These are phyloP conservation scores for Cerioporus squamosus DNA, from an alignment of 1,284 basidiomycete genomes.

Conservation along the genomic window DNA sequence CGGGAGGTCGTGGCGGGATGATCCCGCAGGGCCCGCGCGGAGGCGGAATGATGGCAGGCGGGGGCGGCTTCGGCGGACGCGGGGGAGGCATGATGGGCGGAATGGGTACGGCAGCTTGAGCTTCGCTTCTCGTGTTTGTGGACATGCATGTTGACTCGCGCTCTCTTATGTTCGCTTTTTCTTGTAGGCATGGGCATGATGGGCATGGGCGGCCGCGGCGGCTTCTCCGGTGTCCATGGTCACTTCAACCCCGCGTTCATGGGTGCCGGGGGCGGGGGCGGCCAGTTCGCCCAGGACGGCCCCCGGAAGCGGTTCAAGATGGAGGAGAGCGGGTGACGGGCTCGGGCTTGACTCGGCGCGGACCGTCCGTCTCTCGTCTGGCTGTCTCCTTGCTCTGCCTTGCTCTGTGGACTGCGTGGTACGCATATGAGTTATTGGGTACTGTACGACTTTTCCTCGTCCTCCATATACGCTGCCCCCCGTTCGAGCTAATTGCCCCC, in stretches of 20 bases:
- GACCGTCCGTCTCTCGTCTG: background rate
- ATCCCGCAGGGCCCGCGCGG: constrained; percentile 66
- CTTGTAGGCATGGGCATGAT: constrained; percentile 51
- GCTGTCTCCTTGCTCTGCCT: background rate
- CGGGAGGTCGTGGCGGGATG: constrained; percentile 53
- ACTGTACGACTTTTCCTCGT: background rate
- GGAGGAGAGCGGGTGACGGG: constrained; percentile 45
- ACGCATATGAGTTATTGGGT: no score
- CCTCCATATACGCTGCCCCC: background rate
- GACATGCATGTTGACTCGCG: constrained; percentile 23
- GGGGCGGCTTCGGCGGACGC: constrained; percentile 35
- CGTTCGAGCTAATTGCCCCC: background rate
- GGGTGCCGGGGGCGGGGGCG: constrained; percentile 47
- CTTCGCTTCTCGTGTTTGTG: constrained; percentile 24
- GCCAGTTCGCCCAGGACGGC: constrained; percentile 50
- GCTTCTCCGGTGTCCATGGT: constrained; percentile 54
- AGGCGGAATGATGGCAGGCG: constrained; percentile 56
- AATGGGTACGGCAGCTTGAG: constrained; percentile 75
- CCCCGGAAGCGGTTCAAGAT: constrained; percentile 58
- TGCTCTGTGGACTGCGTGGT: background rate
- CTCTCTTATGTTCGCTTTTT: constrained; percentile 20
- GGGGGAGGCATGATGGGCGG: constrained; percentile 48
- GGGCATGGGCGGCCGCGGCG: constrained; percentile 49
- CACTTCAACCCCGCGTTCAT: constrained; percentile 79
- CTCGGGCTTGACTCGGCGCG: background rate